Evolutionary conservation across 176 grass and related monocot genomes (phyloP).

Genomic region (Oryza glaberrima): DNA sequence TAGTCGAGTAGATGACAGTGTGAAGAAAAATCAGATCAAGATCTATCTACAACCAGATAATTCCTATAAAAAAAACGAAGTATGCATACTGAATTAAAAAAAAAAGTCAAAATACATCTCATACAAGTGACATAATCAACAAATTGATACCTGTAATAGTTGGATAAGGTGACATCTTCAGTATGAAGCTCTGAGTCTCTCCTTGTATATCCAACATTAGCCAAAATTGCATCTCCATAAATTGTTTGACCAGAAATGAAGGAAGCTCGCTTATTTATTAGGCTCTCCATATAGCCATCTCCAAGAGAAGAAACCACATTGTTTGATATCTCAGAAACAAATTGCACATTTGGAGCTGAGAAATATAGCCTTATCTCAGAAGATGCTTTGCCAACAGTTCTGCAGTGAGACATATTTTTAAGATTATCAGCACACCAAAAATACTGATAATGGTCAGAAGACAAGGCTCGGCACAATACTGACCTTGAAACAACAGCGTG

Average conservation of each 20-base stretch:
- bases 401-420: constrained; percentile 57
- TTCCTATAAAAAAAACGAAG: background rate
- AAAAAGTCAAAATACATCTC: background rate
- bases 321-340: constrained; percentile 51
- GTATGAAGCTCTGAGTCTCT: constrained; percentile 66
- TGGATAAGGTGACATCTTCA: constrained; percentile 74
- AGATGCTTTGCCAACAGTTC: constrained; percentile 90
- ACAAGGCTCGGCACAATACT: constrained; percentile 24
- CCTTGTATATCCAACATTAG: constrained; percentile 86
- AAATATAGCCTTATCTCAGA: constrained; percentile 94
- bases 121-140: constrained; percentile 39
- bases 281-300: constrained; percentile 35
- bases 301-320: constrained; percentile 27
- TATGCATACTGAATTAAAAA: constrained; percentile 8
- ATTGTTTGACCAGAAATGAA: constrained; percentile 92
- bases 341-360: constrained; percentile 51
- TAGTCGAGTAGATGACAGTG: background rate
- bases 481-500: constrained; percentile 80
- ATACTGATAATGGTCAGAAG: constrained; percentile 10
- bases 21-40: constrained; percentile 3
- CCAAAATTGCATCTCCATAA: constrained; percentile 86
- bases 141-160: constrained; percentile 75
- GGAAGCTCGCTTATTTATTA: constrained; percentile 76
- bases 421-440: constrained; percentile 29
- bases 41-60: constrained; percentile 29